A percentile compares a stretch with the other conserved stretches of the same genome.
Evolutionary conservation across 1,284 basidiomycete species (phyloP).

Genomic region (Sphaerobolus stellatus): DNA sequence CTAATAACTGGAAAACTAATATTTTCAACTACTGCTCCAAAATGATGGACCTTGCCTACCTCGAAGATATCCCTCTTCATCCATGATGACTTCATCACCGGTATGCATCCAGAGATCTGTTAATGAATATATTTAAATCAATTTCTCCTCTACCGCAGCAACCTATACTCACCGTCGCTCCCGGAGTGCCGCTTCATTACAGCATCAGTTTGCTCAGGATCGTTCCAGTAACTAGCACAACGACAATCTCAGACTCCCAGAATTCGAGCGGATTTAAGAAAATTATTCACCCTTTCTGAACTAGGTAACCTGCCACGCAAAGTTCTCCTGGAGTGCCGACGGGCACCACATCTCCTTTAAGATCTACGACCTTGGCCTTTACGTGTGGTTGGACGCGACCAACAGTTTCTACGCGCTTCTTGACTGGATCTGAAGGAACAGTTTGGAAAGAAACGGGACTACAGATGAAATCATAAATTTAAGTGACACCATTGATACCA

Average conservation of each 20-base stretch:
- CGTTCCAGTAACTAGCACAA: slow-evolving; percentile 68
- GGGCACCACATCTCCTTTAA: slow-evolving; percentile 60
- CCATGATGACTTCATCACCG: slow-evolving; percentile 81
- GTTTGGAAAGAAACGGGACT: slow-evolving; percentile 85
- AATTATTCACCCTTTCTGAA: slow-evolving; percentile 69
- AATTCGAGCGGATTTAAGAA: neutral
- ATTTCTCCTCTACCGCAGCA: neutral
- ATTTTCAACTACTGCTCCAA: neutral
- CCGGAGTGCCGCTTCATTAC: slow-evolving; percentile 55
- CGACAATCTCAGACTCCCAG: slow-evolving; percentile 6
- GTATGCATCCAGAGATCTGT: slow-evolving; percentile 74
- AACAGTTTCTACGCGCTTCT: slow-evolving; percentile 78
- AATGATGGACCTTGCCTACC: slow-evolving; percentile 42
- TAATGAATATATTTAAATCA: neutral
- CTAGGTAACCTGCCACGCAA: slow-evolving; percentile 68
- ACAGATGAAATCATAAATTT: neutral
- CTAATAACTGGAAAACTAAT: slow-evolving; percentile 13
- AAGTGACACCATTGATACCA: neutral
- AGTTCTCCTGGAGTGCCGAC: slow-evolving; percentile 72
- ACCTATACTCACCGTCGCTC: slow-evolving; percentile 36
- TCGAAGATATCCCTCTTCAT: slow-evolving; percentile 77
- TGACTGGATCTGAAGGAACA: slow-evolving; percentile 60
- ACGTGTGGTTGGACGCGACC: slow-evolving; percentile 76
- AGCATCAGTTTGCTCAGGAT: slow-evolving; percentile 64
- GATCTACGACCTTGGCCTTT: slow-evolving; percentile 69